Base-by-base conservation (phyloP, 306 rosid species). In the Rosa persica region DNA sequence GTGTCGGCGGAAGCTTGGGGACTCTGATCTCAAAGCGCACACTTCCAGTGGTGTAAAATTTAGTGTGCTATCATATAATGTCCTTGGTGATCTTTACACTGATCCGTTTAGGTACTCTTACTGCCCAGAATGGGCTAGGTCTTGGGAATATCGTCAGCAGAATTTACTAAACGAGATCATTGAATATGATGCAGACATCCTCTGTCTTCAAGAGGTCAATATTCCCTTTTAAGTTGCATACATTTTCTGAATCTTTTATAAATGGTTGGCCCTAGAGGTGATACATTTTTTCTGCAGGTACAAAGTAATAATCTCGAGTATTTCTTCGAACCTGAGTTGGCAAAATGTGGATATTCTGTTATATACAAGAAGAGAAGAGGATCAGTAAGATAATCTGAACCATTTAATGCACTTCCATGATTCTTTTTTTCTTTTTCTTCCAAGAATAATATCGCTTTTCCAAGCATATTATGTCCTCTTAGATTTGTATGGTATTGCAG, bases 201-300 rank as follows among this genome's bases (percentile, higher is more conserved):
- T 86, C 39, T 83, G 86, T 81, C 86, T 86, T 40, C 87, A 83
- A 54, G 89, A 86, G 89, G 87, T 83, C 27, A 38, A 43, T 72
- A 66, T 6, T 38, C 34, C 30, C 23, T 67, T 42, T 39, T 67
- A 20, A 36, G 12, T 13, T 12, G 4, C 30, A 25, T 25, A 42
- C 30, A 6, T 30, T 40, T 67, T 61, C 64, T 22, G 27, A 62
- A 76, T 47, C 4, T 15, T 40, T 62, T 22, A 17, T 30, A 47
- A 51, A 67, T 44, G 38, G 38, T 39, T 60, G 58, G 43, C 25
- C 52, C 44, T 55, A 52, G 16, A 3, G 60, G 38, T 49, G 27
- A 25, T 60, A 60, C 4, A 25, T 47, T 78, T 8, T 76, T 36
- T 47, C 46, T n/a, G 79, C 77, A 86, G 89, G 84, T 84, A 5